Evolutionary conservation across 2,329 filamentous ascomycete species (phyloP).

Genomic region (Lojkania enalia): DNA sequence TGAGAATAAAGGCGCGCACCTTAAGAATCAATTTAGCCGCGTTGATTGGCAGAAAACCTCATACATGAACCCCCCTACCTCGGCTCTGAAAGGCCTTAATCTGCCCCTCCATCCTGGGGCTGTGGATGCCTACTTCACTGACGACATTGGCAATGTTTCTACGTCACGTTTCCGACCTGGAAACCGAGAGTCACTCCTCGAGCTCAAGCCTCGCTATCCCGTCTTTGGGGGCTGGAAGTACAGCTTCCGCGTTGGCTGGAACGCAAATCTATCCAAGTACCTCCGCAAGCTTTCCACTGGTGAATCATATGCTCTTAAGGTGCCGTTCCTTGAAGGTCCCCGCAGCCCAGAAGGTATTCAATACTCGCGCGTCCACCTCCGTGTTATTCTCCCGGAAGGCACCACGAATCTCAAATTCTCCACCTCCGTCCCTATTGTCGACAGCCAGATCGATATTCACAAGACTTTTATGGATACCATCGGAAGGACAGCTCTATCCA

Average conservation of each 20-base stretch:
- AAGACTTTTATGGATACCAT: slow-evolving; percentile 93
- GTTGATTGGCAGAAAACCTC: slow-evolving; percentile 52
- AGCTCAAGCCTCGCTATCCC: slow-evolving; percentile 93
- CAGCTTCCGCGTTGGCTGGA: slow-evolving; percentile 95
- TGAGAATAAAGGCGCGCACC: slow-evolving; percentile 79
- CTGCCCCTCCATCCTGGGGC: slow-evolving; percentile 80
- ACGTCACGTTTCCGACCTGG: slow-evolving; percentile 84
- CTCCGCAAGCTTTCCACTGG: slow-evolving; percentile 65
- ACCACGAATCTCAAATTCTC: slow-evolving; percentile 80
- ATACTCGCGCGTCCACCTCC: slow-evolving; percentile 79
- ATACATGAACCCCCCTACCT: slow-evolving; percentile 76
- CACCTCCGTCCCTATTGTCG: slow-evolving; percentile 72
- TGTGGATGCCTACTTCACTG: slow-evolving; percentile 88
- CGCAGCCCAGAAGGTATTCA: slow-evolving; percentile 82
- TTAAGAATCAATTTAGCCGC: slow-evolving; percentile 57
- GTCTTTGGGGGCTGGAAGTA: slow-evolving; percentile 98
- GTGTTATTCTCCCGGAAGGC: slow-evolving; percentile 88
- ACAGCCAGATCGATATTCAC: slow-evolving; percentile 65
- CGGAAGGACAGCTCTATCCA: slow-evolving; percentile 78
- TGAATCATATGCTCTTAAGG: slow-evolving; percentile 80
- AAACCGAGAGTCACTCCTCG: slow-evolving; percentile 77
- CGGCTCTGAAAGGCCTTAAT: slow-evolving; percentile 78
- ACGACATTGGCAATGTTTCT: slow-evolving; percentile 95
- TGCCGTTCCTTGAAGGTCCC: slow-evolving; percentile 92
- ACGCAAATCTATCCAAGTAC: slow-evolving; percentile 78